These are phyloP conservation scores for Wickerhamiella dianesei DNA, from an alignment of 805 yeast species.

Conservation along the genomic window DNA sequence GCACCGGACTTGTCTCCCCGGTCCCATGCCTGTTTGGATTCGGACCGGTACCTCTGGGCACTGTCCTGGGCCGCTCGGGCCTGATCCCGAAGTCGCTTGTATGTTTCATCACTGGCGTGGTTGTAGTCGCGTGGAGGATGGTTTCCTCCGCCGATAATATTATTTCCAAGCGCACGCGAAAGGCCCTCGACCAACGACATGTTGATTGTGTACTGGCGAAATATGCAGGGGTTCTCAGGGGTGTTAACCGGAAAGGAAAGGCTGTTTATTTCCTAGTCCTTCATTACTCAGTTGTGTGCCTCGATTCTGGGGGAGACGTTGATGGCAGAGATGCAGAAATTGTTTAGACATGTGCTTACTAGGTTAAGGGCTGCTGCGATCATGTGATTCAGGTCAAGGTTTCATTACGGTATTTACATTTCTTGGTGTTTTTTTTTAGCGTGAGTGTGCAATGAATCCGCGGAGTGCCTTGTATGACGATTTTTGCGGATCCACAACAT, in stretches of 20 bases:
- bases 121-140: conserved; percentile 24
- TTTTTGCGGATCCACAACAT: conserved; percentile 14
- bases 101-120: conserved; percentile 32
- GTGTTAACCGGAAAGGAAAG: too few species aligned
- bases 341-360: background rate
- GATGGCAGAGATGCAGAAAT: background rate
- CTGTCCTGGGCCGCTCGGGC: conserved; percentile 57
- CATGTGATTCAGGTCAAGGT: background rate
- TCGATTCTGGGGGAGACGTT: too few species aligned
- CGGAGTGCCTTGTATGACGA: conserved; percentile 13
- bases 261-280: background rate
- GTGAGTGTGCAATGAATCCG: too few species aligned
- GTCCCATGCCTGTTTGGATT: conserved; percentile 68
- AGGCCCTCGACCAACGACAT: background rate
- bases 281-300: background rate
- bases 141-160: background rate
- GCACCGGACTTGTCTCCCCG: conserved; percentile 64
- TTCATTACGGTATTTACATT: too few species aligned
- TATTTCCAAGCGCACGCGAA: conserved; percentile 2
- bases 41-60: conserved; percentile 39
- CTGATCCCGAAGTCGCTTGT: conserved; percentile 44
- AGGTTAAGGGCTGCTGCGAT: background rate
- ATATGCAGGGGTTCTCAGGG: too few species aligned
- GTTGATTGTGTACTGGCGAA: background rate
- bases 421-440: too few species aligned